phyloP scores from a whole-genome alignment of 805 yeast genomes.

The Wickerhamomyces strasburgensis region DNA sequence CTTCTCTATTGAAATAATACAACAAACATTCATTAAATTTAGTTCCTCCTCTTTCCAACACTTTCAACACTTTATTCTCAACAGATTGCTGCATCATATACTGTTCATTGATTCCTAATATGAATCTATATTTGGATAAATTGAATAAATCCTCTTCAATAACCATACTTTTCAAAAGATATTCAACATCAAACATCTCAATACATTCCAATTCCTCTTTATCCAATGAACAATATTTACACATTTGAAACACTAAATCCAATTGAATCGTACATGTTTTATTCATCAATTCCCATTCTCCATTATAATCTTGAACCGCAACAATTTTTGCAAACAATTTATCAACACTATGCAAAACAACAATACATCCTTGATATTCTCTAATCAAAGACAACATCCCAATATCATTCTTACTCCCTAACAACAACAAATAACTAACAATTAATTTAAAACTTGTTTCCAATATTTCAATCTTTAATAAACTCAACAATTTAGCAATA shows the following conservation, averaged over 20 bases:
- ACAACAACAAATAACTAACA: slow-evolving; percentile 38
- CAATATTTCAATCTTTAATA: slow-evolving; percentile 33
- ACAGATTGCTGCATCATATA: slow-evolving; percentile 51
- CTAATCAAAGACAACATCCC: slow-evolving; percentile 40
- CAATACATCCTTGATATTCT: slow-evolving; percentile 48
- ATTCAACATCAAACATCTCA: slow-evolving; percentile 41
- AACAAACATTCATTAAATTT: slow-evolving; percentile 66
- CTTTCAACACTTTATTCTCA: slow-evolving; percentile 50
- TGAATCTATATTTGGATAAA: slow-evolving; percentile 62
- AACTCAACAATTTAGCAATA: slow-evolving; percentile 43
- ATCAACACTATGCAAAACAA: slow-evolving; percentile 38
- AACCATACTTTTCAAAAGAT: slow-evolving; percentile 42
- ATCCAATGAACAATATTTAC: slow-evolving; percentile 44
- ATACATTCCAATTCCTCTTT: slow-evolving; percentile 37
- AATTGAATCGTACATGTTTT: slow-evolving; percentile 40
- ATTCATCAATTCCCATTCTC: slow-evolving; percentile 28
- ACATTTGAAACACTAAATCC: slow-evolving; percentile 51
- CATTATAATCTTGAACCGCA: too few species aligned
- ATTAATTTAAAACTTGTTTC: slow-evolving; percentile 35
- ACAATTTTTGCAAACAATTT: too few species aligned
- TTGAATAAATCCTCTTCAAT: slow-evolving; percentile 52
- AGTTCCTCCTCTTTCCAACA: slow-evolving; percentile 38
- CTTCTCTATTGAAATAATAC: slow-evolving; percentile 71
- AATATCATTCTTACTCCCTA: slow-evolving; percentile 40
- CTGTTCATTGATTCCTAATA: slow-evolving; percentile 81